Base-by-base conservation (phyloP, 371 early-diverging fungal genomes). In the Actinomortierella wolfii region DNA sequence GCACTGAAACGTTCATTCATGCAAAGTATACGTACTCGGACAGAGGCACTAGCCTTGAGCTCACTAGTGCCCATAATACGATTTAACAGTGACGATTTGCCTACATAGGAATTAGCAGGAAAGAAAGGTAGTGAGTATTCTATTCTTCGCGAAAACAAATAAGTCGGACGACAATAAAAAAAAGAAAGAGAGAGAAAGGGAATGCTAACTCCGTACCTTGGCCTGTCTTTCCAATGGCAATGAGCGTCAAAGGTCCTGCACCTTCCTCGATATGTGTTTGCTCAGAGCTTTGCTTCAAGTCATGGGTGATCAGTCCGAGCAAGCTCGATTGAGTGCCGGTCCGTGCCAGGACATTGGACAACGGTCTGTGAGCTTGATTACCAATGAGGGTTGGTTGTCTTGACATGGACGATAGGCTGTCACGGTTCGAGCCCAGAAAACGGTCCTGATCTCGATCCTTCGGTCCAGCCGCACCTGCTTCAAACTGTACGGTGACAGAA, bases 21-120 rank as follows among this genome's bases (percentile, higher is more conserved):
- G 45, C 15, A 40, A 21, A 28, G 29, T 39, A 34, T 15, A 34
- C 68, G 56, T 79, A 81, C 81, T 42, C 76, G 77, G 21, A 79
- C 81, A 21, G 74, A 76, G 7, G 79, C 76, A 50, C 77, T 76
- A 17, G 84, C 84, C 28, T 66, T 78, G 25, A 83, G 76, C 46
- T 81, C 78, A 25, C 70, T 65, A 29, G 79, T 78, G 9, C 79
- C 81, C 59, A 83, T 65, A 46, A 83, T 78, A 17, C 77, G 59
- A 53, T 83, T 83, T 44, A 83, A 46, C 25, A 83, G 64, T 20
- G 81, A 81, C 8, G 84, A 83, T 55, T 83, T 83, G 1, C 84
- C 81, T 47, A 66, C 62, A 2, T 75, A 76, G 14, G 79, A 76
- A 59, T 76, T 54, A 9, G 67, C 25, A 23, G 34, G 34, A 23